Evolutionary conservation across 768 basidiomycete species (phyloP), one percentile per base, ranked within the genome.

Genomic region (Leccinum incarnatum): DNA sequence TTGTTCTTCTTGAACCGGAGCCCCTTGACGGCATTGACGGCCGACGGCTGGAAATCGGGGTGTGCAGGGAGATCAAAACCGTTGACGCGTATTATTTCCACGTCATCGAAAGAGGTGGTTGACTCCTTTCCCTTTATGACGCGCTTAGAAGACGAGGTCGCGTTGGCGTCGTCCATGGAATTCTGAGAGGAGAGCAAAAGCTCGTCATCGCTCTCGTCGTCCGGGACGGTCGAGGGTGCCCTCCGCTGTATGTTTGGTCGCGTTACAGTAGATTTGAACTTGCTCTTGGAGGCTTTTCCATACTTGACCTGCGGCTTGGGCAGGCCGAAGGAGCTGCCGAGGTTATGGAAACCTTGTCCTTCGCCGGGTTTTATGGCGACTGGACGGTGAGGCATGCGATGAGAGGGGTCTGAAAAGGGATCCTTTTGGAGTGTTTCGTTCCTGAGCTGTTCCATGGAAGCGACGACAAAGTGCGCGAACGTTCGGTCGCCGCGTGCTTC

Each of bases 1-100:
- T 71, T 68, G 47, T 47, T 77, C 25, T 67, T 78, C 65, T 66
- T 80, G 77, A 79, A 59, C 71, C 76, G 62, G 23, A 74, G 50
- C 0, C 0, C 1, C 60, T 64, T 67, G 12, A 62, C 0, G 2
- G 15, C n/a, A 10, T 21, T 5, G 2, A 2, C 4, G 2, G 65
- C 57, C 2, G 67, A 64, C 0, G 66, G 72, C 48, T 56, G 66
- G 45, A 27, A 74, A 30, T 60, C 32, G 0, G 72, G 71, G 47
- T 74, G 72, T 42, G 55, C 68, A 6, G 52, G 0, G 34, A 65
- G 57, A 29, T 56, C 4, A 40, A 48, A 62, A 34, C 66, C 72
- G 1, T 61, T 19, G 58, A 67, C 46, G 21, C 42, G 51, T 30
- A 70, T 32, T 0, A 21, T 61, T 52, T 68, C 65, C 29, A 58